Base-by-base conservation (phyloP, 495 filamentous ascomycete species). In the Achaetomiella virescens region DNA sequence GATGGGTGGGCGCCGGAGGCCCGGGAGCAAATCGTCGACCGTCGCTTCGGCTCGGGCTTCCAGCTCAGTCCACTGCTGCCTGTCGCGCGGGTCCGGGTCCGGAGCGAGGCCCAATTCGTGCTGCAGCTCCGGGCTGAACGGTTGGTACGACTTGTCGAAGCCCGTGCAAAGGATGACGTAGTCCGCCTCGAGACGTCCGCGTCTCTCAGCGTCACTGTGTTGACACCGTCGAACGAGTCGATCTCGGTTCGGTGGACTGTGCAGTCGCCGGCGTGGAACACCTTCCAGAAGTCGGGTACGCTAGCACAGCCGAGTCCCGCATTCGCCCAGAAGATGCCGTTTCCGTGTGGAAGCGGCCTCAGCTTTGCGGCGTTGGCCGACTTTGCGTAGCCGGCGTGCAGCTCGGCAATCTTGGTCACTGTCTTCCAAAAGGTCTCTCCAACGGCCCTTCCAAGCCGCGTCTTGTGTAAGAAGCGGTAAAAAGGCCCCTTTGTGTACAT, bases 241-340 rank as follows among this genome's bases (percentile, higher is more conserved):
- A 65, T 65, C 18, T 62, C 59, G 33, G 60, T 63, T 1, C 65
- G 60, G 20, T 61, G 54, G 22, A 75, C 55, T 10, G 62, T 71
- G 17, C 66, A 56, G 33, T 72, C 64, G 0, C 63, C 63, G 18
- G 51, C 60, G 55, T 76, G 73, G 22, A 78, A 52, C 0, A 65
- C 60, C 24, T 60, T 63, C 70, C 72, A 73, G 57, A 69, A 74
- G 37, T 72, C 60, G 9, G 66, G 62, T 9, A 72, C 57, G 5
- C 58, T 66, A 41, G 65, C 70, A 1, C 69, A 29, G 5, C 75
- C 75, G 3, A 78, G 56, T 25, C 68, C 70, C 0, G 67, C 62
- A 25, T 66, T 57, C n/a, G 62, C 61, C 72, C 71, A 75, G 57
- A 76, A 75, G 12, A 69, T 63, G 29, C 67, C 55, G 22, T 58